phyloP scores from a whole-genome alignment of 768 basidiomycete genomes.

The Pisolithus tinctorius region DNA sequence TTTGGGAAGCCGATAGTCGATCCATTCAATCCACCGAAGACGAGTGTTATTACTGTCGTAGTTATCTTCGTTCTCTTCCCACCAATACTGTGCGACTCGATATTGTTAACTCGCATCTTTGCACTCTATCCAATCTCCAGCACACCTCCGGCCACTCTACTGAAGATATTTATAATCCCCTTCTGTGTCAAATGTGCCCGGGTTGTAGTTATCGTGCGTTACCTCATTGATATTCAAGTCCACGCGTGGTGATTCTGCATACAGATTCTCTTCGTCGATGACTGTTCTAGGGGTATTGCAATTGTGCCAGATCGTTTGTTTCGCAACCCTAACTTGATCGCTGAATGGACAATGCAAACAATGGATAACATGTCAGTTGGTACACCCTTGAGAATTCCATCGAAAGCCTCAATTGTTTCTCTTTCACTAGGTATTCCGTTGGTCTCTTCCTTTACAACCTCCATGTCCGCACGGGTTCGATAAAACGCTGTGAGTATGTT shows the following conservation, averaged over 20 bases:
- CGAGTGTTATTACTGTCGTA: slow-evolving; percentile 13
- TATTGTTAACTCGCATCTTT: too few species aligned
- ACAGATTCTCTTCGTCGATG: neutral
- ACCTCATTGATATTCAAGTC: neutral
- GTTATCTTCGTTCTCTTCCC: slow-evolving; percentile 20
- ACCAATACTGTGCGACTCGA: slow-evolving; percentile 17
- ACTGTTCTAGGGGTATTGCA: neutral
- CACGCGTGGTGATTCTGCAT: neutral
- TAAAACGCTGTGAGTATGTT: neutral
- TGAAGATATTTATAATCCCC: too few species aligned
- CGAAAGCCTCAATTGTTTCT: neutral
- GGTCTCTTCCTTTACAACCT: slow-evolving; percentile 23
- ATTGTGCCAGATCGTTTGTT: neutral
- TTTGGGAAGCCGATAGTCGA: slow-evolving; percentile 2
- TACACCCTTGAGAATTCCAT: too few species aligned
- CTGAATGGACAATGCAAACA: slow-evolving; percentile 22
- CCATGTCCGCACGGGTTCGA: neutral
- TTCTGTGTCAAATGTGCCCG: too few species aligned
- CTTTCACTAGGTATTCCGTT: slow-evolving; percentile 16
- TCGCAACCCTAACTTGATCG: slow-evolving; percentile 3
- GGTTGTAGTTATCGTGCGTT: slow-evolving; percentile 11
- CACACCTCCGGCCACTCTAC: too few species aligned
- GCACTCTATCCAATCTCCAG: too few species aligned
- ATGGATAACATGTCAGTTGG: slow-evolving; percentile 27
- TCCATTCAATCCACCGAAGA: slow-evolving; percentile 12